A percentile compares a stretch with the other conserved stretches of the same genome.
Conservation (phyloP, 257 asterid genomes). For the Nicotiana knightiana region DNA sequence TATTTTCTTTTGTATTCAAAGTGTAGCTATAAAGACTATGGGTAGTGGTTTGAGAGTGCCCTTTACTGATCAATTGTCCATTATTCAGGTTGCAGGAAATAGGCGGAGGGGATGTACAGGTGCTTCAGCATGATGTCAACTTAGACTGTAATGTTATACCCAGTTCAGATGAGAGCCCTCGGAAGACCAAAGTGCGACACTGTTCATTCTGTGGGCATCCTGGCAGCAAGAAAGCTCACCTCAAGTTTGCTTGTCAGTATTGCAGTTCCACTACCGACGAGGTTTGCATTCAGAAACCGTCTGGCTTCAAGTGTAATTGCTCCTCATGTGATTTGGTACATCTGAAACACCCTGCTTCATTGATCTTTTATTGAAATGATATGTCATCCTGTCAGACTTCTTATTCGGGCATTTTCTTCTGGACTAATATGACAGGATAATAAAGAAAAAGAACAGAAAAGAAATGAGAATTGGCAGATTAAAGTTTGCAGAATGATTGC, state of each 20-base stretch:
- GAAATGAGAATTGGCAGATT: conserved; percentile 55
- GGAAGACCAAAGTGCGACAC: conserved; percentile 52
- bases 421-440: conserved; percentile 45
- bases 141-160: conserved; percentile 22
- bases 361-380: neutral
- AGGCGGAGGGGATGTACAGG: conserved; percentile 37
- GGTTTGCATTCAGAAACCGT: conserved; percentile 56
- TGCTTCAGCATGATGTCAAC: conserved; percentile 19
- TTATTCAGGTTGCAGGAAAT: conserved; percentile 60
- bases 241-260: conserved; percentile 53
- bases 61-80: neutral
- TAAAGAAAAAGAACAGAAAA: conserved; percentile 57
- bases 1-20: neutral
- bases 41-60: neutral
- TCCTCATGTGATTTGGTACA: conserved; percentile 61
- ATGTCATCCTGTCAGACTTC: neutral
- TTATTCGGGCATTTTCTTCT: conserved; percentile 9
- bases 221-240: conserved; percentile 78
- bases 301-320: conserved; percentile 74
- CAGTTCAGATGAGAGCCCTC: conserved; percentile 33
- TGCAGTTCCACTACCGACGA: conserved; percentile 50
- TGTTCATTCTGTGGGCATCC: conserved; percentile 96
- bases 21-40: neutral
- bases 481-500: conserved; percentile 68
- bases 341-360: neutral